These are phyloP conservation scores for Nicotiana attenuata DNA, from an alignment of 257 asterid species.

Conservation along the genomic window DNA sequence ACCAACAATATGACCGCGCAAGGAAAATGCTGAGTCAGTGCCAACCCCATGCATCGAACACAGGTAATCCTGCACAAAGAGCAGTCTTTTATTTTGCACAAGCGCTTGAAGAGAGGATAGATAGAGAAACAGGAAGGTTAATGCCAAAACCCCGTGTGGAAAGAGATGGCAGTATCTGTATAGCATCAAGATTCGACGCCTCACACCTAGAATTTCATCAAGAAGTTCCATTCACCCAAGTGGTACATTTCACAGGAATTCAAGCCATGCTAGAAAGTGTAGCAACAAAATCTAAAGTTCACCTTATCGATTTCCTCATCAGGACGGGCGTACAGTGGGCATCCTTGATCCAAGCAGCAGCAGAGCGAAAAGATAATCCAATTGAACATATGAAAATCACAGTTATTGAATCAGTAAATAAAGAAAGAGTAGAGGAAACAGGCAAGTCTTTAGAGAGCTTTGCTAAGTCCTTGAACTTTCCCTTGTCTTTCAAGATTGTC, in stretches of 20 bases:
- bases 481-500: conserved; percentile 20
- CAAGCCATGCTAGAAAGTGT: conserved; percentile 30
- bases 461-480: conserved; percentile 23
- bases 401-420: conserved; percentile 17
- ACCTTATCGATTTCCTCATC: conserved; percentile 27
- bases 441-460: conserved; percentile 20
- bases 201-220: conserved; percentile 16
- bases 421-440: conserved; percentile 1
- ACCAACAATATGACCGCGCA: conserved; percentile 17
- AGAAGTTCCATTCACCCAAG: conserved; percentile 27
- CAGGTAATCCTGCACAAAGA: conserved; percentile 37
- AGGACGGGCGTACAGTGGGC: conserved; percentile 30
- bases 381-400: conserved; percentile 21
- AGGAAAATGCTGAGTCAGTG: conserved; percentile 22
- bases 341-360: conserved; percentile 33
- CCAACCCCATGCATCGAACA: conserved; percentile 16
- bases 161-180: not conserved
- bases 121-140: conserved; percentile 18
- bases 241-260: conserved; percentile 24
- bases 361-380: conserved; percentile 1
- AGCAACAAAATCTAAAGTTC: conserved; percentile 20
- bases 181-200: not conserved
- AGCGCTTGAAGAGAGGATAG: conserved; percentile 33
- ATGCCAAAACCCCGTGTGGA: not conserved
- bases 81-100: conserved; percentile 31